phyloP scores from a whole-genome alignment of 164 flowering plant genomes.

The Sedum album region DNA sequence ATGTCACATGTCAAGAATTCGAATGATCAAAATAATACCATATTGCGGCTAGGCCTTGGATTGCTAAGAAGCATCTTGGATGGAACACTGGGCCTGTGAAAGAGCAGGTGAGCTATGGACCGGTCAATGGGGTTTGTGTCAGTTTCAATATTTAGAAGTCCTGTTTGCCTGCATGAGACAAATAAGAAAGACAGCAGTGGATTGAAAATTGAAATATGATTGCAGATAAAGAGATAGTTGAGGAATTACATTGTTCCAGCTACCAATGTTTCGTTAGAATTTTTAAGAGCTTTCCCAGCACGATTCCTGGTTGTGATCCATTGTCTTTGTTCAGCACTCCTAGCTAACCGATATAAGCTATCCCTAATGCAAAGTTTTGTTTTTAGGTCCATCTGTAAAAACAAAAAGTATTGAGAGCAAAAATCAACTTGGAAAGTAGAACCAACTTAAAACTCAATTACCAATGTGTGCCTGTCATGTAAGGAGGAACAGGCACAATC shows the following conservation, averaged over 20 bases:
- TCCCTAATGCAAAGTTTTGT: constrained; percentile 65
- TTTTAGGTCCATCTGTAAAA: constrained; percentile 57
- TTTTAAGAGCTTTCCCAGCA: not conserved
- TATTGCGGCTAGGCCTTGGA: not conserved
- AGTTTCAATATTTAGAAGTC: constrained; percentile 63
- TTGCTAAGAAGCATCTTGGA: constrained; percentile 15
- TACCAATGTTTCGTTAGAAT: constrained; percentile 16
- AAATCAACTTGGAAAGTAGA: not conserved
- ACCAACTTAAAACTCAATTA: not conserved
- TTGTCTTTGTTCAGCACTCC: constrained; percentile 76
- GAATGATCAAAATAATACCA: not conserved
- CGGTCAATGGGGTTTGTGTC: constrained; percentile 86
- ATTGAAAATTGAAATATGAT: not conserved
- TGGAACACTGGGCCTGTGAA: constrained; percentile 54
- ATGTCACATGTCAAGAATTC: not conserved
- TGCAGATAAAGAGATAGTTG: not conserved
- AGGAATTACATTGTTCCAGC: constrained; percentile 39
- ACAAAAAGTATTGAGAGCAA: not conserved
- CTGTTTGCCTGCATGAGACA: constrained; percentile 27
- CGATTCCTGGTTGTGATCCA: constrained; percentile 17
- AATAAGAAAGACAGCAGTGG: not conserved
- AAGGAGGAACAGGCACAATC: no score
- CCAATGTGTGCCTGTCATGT: no score
- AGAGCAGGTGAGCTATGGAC: constrained; percentile 75
- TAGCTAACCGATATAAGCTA: constrained; percentile 83